These are phyloP conservation scores for Protomyces inundatus DNA, from an alignment of 1,139 yeast genomes.

Conservation along the genomic window DNA sequence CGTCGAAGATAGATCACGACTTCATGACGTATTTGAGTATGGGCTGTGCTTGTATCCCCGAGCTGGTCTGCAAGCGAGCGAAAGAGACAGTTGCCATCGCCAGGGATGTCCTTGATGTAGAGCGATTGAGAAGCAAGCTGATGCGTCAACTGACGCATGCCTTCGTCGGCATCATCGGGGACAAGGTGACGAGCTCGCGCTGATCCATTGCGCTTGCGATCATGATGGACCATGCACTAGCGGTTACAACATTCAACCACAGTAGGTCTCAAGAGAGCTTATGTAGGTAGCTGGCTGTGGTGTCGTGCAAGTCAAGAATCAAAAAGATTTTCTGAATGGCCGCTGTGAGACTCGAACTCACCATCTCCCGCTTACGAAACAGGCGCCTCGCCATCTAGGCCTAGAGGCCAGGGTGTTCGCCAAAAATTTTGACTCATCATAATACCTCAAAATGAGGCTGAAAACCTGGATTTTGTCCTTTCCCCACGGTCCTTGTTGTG, in stretches of 20 bases:
- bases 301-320: no score
- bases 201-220: no score
- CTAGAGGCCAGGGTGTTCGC: background rate
- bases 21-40: constrained; percentile 36
- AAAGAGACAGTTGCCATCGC: constrained; percentile 46
- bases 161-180: constrained; percentile 11
- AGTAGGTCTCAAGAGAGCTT: no score
- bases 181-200: background rate
- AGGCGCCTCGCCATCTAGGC: constrained; percentile 3
- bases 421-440: background rate
- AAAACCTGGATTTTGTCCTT: background rate
- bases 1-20: constrained; percentile 39
- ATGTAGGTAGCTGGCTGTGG: no score
- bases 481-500: no score
- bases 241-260: no score
- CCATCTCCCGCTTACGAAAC: constrained; percentile 2
- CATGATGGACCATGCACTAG: no score
- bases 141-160: constrained; percentile 29
- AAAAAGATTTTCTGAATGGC: background rate
- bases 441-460: background rate
- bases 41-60: constrained; percentile 38
- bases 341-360: background rate
- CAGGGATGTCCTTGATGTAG: constrained; percentile 41
- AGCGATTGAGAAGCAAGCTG: constrained; percentile 39
- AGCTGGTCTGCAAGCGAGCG: constrained; percentile 44